phyloP scores from a whole-genome alignment of 176 grass and related monocot species.

The Eleusine indica region DNA sequence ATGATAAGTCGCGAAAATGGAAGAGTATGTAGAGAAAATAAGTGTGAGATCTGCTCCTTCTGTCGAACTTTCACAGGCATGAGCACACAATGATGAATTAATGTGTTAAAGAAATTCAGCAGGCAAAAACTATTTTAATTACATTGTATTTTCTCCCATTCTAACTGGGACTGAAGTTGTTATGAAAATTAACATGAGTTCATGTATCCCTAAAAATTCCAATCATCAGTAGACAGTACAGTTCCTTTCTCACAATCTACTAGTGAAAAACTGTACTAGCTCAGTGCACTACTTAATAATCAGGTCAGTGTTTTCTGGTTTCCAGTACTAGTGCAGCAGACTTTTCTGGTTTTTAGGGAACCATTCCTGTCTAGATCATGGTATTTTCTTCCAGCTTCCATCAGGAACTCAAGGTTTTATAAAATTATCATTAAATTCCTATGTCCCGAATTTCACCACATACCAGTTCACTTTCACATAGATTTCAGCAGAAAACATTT shows the following conservation, averaged over 20 bases:
- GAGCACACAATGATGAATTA: not conserved
- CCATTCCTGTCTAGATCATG: not conserved
- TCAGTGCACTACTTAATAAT: not conserved
- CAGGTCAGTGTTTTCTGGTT: not conserved
- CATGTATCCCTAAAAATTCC: too few relatives aligned
- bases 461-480: not conserved
- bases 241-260: not conserved
- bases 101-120: not conserved
- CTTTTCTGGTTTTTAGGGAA: not conserved
- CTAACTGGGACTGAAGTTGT: too few relatives aligned
- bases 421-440: not conserved
- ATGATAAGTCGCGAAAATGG: not conserved
- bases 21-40: constrained; percentile 26
- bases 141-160: not conserved
- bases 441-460: not conserved
- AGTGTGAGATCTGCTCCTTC: not conserved
- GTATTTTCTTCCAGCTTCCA: not conserved
- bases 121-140: not conserved
- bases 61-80: not conserved
- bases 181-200: too few relatives aligned
- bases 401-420: not conserved
- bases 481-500: not conserved
- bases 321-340: not conserved
- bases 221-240: not conserved
- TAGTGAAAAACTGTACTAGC: not conserved